Base-by-base conservation (phyloP, 768 basidiomycete species). In the Boletales sp. region DNA sequence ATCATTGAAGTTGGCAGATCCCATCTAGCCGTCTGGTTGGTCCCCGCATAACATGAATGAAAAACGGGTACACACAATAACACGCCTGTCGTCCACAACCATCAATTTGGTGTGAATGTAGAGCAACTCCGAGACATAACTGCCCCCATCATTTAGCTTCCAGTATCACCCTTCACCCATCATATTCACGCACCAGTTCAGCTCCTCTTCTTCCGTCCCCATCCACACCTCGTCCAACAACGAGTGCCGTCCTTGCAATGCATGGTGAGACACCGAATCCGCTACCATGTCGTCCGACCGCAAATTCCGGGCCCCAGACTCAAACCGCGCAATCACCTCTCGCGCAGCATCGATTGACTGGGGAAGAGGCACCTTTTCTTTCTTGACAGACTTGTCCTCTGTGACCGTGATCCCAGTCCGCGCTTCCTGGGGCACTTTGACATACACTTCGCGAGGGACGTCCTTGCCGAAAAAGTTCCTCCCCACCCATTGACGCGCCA, bases 1-100 rank as follows among this genome's bases (percentile, higher is more conserved):
- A 60, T 94, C 92, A 53, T 94, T 94, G 57, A 94, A 64, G 65
- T 97, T 98, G 14, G 95, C 94, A 37, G 90, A 93, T 32, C 95
- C 94, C 78, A 94, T 88, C 89, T 91, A 25, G 31, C 18, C 13
- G 17, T 17, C 18, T 51, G 25, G 41, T 58, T 28, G 48, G 54
- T 41, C 21, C 34, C 34, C 47, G 32, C 33, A 46, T 17, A 51
- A 5, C 14, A 34, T 15, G 17, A 7, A 41, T 11, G 28, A 44
- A 18, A n/a, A 17, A 10, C 0, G 18, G 21, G 25, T 2, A 76
- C 88, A 45, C 57, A 91, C 90, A 56, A 98, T 91, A 40, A 96
- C 93, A 33, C 85, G 77, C 31, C 82, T 77, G 63, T 97, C 94
- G 61, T 96, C 94, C 33, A 96, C 90, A 46, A 95, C 90, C 94